Conservation (phyloP, 1,284 basidiomycete genomes). For the Rhodotorula glutinis region DNA sequence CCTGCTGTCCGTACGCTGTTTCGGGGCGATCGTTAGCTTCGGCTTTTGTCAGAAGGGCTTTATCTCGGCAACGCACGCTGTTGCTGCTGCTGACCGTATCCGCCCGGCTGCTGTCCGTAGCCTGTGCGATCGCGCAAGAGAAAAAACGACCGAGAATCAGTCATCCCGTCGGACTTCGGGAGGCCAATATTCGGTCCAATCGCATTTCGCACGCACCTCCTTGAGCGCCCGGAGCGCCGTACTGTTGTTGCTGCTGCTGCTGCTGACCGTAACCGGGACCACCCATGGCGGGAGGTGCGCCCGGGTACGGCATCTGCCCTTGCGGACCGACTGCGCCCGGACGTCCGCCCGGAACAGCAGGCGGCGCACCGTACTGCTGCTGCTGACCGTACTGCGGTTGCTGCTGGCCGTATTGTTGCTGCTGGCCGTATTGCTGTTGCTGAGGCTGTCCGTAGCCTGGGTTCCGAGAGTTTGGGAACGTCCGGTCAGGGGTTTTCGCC, state of each 20-base stretch:
- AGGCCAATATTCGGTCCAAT: too few relatives aligned
- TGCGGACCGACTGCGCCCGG: background rate
- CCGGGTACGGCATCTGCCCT: constrained; percentile 37
- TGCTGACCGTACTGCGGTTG: background rate
- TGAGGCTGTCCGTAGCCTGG: constrained; percentile 12
- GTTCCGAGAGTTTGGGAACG: background rate
- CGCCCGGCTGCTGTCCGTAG: constrained; percentile 5
- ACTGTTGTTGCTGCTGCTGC: background rate
- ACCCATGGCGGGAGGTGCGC: constrained; percentile 16
- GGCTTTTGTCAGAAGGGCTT: too few relatives aligned
- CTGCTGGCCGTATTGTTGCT: constrained; percentile 1
- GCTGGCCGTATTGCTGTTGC: background rate
- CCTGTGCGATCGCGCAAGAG: background rate
- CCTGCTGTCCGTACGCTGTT: too few relatives aligned
- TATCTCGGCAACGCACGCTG: background rate
- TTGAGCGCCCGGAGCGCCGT: constrained; percentile 1
- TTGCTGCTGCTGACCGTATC: constrained; percentile 8
- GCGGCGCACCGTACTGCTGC: constrained; percentile 4
- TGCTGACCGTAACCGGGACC: background rate
- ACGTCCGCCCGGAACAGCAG: background rate
- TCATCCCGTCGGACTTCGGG: too few relatives aligned
- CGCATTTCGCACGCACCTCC: background rate
- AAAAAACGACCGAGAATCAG: too few relatives aligned
- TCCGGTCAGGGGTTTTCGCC: background rate
- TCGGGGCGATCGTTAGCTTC: too few relatives aligned